Base-by-base conservation (phyloP, 2,329 filamentous ascomycete genomes). In the Aspergillus sojae region DNA sequence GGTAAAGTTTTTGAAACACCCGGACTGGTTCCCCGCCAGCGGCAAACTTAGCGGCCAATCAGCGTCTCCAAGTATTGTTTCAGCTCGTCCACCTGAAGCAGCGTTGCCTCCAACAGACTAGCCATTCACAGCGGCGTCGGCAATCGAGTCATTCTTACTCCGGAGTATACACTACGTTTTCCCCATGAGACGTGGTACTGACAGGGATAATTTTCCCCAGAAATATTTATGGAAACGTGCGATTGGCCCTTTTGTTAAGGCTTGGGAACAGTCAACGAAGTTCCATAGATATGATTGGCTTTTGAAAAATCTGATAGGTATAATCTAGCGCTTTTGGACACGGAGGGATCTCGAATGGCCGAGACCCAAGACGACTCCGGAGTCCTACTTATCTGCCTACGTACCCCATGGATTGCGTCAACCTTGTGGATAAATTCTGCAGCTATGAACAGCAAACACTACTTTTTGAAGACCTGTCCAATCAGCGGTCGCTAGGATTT, bases 1-100 rank as follows among this genome's bases (percentile, higher is more conserved):
- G 30, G 30, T 32, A 12, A 26, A 26, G 10, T 12, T 11, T 19
- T 57, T 65, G 64, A 65, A 65, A 65, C 64, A 34, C 53, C 55
- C 30, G 55, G 39, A 34, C 63, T 58, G 41, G n/a, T 36, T n/a
- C 5, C 32, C 52, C 32, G n/a, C 52, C 52, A n/a, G 52, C 32
- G 52, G 52, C 32, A 55, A 55, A 55, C 36, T 36, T 55, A 39
- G 21, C 14, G 21, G 7, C 52, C 52, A 55, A 55, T 55, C 52
- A 55, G 32, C n/a, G 11, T 21, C 34, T n/a, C 6, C 5, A 39
- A 14, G 21, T n/a, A 36, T 11, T 19, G 52, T 55, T 55, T 55
- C 52, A 55, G 21, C 34, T 55, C 6, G 19, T 19, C n/a, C 32
- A 39, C 32, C n/a, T 55, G 52, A 55, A 28, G 52, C 52, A 26